These are phyloP conservation scores for Quercus suber DNA, from an alignment of 306 rosid species.

Conservation along the genomic window DNA sequence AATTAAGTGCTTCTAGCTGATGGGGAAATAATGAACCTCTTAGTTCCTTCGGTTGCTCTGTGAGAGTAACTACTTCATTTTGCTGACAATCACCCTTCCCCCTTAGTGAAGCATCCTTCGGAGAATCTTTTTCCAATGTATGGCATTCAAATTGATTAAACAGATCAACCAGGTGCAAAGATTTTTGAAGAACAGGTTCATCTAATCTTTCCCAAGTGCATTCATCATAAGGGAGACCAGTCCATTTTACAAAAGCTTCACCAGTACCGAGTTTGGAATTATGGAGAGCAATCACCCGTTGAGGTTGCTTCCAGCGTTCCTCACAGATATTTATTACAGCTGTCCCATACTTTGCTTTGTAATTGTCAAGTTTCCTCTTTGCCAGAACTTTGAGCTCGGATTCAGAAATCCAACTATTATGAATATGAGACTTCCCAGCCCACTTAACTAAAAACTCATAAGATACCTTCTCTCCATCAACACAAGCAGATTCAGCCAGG, in stretches of 20 bases:
- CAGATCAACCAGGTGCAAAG: conserved; percentile 52
- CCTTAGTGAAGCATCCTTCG: conserved; percentile 44
- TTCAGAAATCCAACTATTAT: conserved; percentile 92
- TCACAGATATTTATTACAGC: conserved; percentile 79
- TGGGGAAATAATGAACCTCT: conserved; percentile 97
- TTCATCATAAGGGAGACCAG: conserved; percentile 84
- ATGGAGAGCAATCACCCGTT: conserved; percentile 80
- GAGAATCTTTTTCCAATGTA: conserved; percentile 65
- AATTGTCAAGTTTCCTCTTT: conserved; percentile 96
- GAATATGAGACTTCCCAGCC: conserved; percentile 94
- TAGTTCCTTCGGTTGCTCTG: conserved; percentile 89
- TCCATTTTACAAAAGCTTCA: conserved; percentile 91
- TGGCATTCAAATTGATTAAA: conserved; percentile 63
- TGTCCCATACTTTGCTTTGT: conserved; percentile 91
- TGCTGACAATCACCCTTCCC: conserved; percentile 48
- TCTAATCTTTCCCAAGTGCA: conserved; percentile 98
- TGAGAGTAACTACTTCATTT: conserved; percentile 64
- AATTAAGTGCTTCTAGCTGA: conserved; percentile 98
- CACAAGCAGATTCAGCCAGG: conserved; percentile 43
- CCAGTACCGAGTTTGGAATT: conserved; percentile 46
- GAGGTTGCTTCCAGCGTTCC: conserved; percentile 92
- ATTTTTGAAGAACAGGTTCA: conserved; percentile 64
- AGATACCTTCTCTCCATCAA: conserved; percentile 38
- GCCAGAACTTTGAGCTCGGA: conserved; percentile 86
- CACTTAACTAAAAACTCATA: conserved; percentile 88